These are phyloP conservation scores for Leccinum disarticulatum DNA, from an alignment of 768 basidiomycete genomes.

Conservation along the genomic window DNA sequence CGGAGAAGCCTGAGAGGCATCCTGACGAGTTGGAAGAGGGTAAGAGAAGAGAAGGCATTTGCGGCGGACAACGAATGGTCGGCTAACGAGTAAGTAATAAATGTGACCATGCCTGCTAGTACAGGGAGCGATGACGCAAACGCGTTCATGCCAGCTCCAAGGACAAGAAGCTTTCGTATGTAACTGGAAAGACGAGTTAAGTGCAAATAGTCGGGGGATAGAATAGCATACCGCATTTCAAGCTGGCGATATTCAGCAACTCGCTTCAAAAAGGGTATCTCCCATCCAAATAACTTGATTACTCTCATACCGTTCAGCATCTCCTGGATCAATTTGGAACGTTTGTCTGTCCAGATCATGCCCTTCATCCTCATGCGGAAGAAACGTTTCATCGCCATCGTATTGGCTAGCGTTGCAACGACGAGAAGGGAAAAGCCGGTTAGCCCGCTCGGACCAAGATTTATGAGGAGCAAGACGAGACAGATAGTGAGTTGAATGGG, in stretches of 20 bases:
- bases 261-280: slow-evolving; percentile 73
- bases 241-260: slow-evolving; percentile 66
- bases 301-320: slow-evolving; percentile 44
- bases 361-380: slow-evolving; percentile 42
- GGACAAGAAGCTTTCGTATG: slow-evolving; percentile 63
- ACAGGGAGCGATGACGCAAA: slow-evolving; percentile 72
- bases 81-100: slow-evolving; percentile 72
- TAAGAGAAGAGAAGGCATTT: slow-evolving; percentile 53
- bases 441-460: slow-evolving; percentile 62
- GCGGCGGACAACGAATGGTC: slow-evolving; percentile 70
- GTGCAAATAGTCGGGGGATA: slow-evolving; percentile 6
- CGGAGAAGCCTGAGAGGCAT: slow-evolving; percentile 76
- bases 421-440: slow-evolving; percentile 64
- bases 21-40: slow-evolving; percentile 71
- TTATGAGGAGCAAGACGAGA: slow-evolving; percentile 67
- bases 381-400: slow-evolving; percentile 67
- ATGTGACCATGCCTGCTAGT: slow-evolving; percentile 74
- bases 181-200: slow-evolving; percentile 38
- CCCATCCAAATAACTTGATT: slow-evolving; percentile 93
- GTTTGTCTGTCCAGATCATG: neutral
- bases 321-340: neutral
- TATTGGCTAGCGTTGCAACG: slow-evolving; percentile 72
- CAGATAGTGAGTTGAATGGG: slow-evolving; percentile 74
- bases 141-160: slow-evolving; percentile 66
- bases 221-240: slow-evolving; percentile 57